These are phyloP conservation scores for Plectranthus barbatus DNA, from an alignment of 257 asterid genomes.

Conservation along the genomic window DNA sequence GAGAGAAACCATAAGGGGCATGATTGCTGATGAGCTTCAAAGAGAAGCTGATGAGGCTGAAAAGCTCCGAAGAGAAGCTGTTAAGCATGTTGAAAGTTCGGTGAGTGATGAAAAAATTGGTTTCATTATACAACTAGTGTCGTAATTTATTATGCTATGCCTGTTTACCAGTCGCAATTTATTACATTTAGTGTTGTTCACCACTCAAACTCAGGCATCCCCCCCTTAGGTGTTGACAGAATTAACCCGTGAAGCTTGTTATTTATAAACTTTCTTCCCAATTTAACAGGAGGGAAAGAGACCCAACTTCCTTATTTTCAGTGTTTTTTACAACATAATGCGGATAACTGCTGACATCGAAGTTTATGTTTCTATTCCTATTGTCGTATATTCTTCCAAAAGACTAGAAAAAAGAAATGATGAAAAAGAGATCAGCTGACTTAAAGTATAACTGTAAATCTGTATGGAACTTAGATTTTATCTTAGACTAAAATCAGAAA, in stretches of 20 bases:
- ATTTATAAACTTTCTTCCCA: too few species aligned
- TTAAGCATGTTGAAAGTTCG: too few species aligned
- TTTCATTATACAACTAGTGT: too few species aligned
- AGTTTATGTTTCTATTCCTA: not conserved
- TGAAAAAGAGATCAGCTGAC: not conserved
- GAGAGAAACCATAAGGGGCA: slow-evolving; percentile 35
- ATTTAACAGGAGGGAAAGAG: too few species aligned
- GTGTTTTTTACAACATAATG: not conserved
- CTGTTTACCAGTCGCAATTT: slow-evolving; percentile 24
- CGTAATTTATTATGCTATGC: slow-evolving; percentile 13
- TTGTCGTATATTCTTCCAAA: not conserved
- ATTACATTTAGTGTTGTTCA: slow-evolving; percentile 14
- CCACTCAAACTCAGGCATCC: slow-evolving; percentile 9
- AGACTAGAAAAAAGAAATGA: not conserved
- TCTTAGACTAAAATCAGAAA: not conserved
- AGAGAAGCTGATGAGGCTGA: slow-evolving; percentile 76
- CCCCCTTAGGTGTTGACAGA: slow-evolving; percentile 1
- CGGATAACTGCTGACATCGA: not conserved
- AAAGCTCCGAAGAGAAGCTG: slow-evolving; percentile 27
- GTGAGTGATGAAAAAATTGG: too few species aligned
- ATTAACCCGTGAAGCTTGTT: not conserved
- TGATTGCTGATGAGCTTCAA: slow-evolving; percentile 90
- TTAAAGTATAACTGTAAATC: not conserved
- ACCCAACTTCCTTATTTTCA: too few species aligned
- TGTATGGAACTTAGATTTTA: not conserved